Base-by-base conservation (phyloP, 2,329 filamentous ascomycete genomes). In the Onygenales sp. region DNA sequence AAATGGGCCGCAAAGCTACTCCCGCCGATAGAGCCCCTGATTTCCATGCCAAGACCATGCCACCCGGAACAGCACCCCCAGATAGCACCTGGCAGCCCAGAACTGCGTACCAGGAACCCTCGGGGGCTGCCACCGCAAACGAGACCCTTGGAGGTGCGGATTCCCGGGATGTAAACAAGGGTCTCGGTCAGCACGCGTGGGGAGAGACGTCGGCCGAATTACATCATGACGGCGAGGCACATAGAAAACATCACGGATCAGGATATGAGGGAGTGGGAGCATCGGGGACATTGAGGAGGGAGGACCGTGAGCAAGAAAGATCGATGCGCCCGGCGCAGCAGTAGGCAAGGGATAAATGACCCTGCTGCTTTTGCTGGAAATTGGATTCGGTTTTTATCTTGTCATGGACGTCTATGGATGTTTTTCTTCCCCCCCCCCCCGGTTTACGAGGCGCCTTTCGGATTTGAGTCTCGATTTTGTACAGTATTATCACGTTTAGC, bases 1-100 rank as follows among this genome's bases (percentile, higher is more conserved):
- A 82, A 63, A 77, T 79, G 3, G 85, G 85, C 51, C 72, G 77
- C 59, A 76, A 80, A 56, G 76, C 81, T 54, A 79, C 79, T 61
- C 67, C 67, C n/a, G 58, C 61, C 10, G 71, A 75, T 57, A 80
- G 82, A 59, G 82, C 69, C 10, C 81, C 81, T 17, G 84, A 86
- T 62, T 89, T 86, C 73, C 73, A 78, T 61, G 78, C 80, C 27
- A 59, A 88, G 65, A 77, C 76, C 1, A 69, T 82, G 37, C 76
- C 83, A 0, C 69, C 84, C 0, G 86, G 86, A 55, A 79, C 80
- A 3, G 85, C 86, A 0, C 86, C 86, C 1, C 57, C 68, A 1
- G 64, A 68, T 42, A 65, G 74, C 49, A 79, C 78, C 11, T 77
- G 72, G 69, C 59, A 60, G 9, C 73, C 75, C 32, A 75, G 77